Evolutionary conservation across 129 eudicot species (phyloP), one percentile per base, ranked within the genome.

Genomic region (Rutidosis leptorrhynchoides): DNA sequence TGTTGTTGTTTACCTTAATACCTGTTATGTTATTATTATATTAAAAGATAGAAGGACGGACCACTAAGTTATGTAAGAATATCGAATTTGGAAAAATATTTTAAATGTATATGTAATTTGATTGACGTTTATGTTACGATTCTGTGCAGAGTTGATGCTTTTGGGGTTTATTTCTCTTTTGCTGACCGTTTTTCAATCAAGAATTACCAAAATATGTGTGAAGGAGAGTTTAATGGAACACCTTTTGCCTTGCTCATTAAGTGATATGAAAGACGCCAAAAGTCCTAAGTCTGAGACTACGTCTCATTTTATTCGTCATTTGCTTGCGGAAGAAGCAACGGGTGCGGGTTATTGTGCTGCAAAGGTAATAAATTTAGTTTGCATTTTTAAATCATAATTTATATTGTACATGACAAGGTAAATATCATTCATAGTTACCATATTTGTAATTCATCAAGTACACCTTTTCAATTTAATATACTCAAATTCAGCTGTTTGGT

Each of bases 91-190:
- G 62, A 12, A 22, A 64, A 17, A 32, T 19, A 5, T 11, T 26
- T 27, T 58, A 27, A 19, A 65, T 65, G 35, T 48, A 30, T 42
- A 1, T 45, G 3, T 28, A 28, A 21, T 8, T 43, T 57, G 28
- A 30, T 19, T 56, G 54, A 28, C 5, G 21, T 74, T 19, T 4
- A 20, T 56, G 20, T 42, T 20, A 8, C 42, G 10, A 19, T 62
- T 45, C n/a, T 48, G 21, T 71, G 83, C 83, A 87, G 95, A 87
- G 77, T 73, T 87, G 84, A 87, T 87, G 95, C 71, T 87, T 45
- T 40, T 87, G 82, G 95, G 96, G 33, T 88, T 88, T 67, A 88
- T 88, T 69, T 88, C 96, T 0, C 84, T 88, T 25, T 35, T 88
- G 33, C 69, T 88, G 37, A 84, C 96, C 29, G 96, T 84, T 1